These are phyloP conservation scores for Hericium erinaceus DNA, from an alignment of 768 basidiomycete genomes.

Conservation along the genomic window DNA sequence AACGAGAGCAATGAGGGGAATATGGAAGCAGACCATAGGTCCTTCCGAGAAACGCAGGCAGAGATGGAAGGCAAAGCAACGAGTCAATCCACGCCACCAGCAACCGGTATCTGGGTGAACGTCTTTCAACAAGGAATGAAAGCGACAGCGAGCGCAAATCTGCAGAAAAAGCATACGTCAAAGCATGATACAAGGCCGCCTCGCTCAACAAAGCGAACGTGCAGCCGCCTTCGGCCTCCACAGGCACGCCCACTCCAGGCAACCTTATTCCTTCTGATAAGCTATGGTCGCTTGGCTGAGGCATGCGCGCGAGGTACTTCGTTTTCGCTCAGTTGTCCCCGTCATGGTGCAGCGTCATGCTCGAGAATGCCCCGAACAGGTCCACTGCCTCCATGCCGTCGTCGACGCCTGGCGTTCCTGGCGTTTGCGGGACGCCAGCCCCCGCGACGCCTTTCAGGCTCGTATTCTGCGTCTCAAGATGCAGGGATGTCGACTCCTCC, in stretches of 20 bases:
- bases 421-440: slow-evolving; percentile 26
- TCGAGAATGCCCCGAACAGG: slow-evolving; percentile 81
- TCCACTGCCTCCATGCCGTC: slow-evolving; percentile 45
- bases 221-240: not conserved
- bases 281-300: not conserved
- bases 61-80: not conserved
- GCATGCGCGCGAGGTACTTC: not conserved
- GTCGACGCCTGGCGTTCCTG: slow-evolving; percentile 27
- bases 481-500: slow-evolving; percentile 85
- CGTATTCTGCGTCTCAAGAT: slow-evolving; percentile 49
- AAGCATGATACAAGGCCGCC: not conserved
- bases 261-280: not conserved
- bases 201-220: not conserved
- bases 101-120: not conserved
- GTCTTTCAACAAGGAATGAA: not conserved
- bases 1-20: slow-evolving; percentile 8
- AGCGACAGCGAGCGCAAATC: not conserved
- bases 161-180: not conserved
- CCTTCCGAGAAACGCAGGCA: not conserved
- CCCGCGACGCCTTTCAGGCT: slow-evolving; percentile 27
- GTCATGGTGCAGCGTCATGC: slow-evolving; percentile 82
- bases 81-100: not conserved
- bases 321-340: slow-evolving; percentile 37
- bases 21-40: not conserved
- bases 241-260: not conserved